Conservation (phyloP, 1,284 basidiomycete species). For the Apiotrichum mycotoxinovorans region DNA sequence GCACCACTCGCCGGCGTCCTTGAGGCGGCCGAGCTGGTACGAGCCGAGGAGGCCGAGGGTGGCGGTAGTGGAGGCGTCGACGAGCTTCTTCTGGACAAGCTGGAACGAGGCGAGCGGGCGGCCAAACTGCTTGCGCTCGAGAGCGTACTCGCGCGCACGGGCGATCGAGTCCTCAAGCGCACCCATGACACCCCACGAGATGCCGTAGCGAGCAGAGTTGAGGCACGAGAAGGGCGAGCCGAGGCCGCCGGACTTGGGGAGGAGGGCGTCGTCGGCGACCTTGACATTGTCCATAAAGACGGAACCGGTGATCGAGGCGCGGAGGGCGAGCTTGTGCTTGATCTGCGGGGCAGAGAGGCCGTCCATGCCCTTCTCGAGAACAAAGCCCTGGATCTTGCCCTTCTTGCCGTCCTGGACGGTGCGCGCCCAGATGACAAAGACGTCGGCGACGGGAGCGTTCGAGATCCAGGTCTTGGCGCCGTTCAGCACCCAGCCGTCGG, state of each 20-base stretch:
- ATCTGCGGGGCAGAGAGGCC: constrained; percentile 82
- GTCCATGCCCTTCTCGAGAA: constrained; percentile 53
- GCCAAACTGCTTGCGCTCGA: constrained; percentile 80
- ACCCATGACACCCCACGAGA: constrained; percentile 91
- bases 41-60: constrained; percentile 75
- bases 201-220: constrained; percentile 85
- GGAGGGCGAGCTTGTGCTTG: constrained; percentile 87
- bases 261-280: constrained; percentile 65
- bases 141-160: constrained; percentile 75
- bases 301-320: constrained; percentile 85
- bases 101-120: constrained; percentile 91
- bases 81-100: constrained; percentile 92
- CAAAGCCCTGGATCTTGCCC: constrained; percentile 81
- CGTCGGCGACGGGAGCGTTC: constrained; percentile 80
- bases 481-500: constrained; percentile 78
- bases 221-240: constrained; percentile 83
- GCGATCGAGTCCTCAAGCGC: constrained; percentile 86
- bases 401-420: constrained; percentile 50
- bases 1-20: constrained; percentile 71
- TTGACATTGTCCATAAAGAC: constrained; percentile 86
- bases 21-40: constrained; percentile 76
- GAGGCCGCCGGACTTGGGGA: constrained; percentile 72
- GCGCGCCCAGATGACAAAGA: constrained; percentile 83
- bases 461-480: constrained; percentile 98
- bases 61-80: constrained; percentile 82